A percentile compares a stretch with the other conserved stretches of the same genome.
phyloP scores from a whole-genome alignment of 106 monocot species.

The Apostasia ramifera region DNA sequence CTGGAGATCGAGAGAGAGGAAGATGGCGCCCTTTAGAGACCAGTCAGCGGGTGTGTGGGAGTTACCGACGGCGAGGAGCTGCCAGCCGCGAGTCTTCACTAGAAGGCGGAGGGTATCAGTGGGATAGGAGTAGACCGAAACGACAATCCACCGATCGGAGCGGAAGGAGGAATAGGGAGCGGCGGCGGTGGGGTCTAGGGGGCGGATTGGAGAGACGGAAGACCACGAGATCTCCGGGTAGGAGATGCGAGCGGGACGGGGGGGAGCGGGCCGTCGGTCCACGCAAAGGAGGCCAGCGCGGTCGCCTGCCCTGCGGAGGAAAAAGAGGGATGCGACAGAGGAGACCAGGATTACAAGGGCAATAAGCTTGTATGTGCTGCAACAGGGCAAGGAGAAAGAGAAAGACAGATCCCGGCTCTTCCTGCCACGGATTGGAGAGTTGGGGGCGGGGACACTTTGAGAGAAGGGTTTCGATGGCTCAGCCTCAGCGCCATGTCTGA shows the following conservation, averaged over 20 bases:
- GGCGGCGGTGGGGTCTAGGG: constrained; percentile 18
- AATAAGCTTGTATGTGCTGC: constrained; percentile 39
- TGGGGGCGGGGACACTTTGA: not conserved
- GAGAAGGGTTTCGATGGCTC: not conserved
- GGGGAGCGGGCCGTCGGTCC: constrained; percentile 19
- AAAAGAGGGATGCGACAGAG: constrained; percentile 44
- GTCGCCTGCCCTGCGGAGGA: constrained; percentile 38
- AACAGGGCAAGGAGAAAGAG: constrained; percentile 48
- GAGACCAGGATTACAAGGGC: constrained; percentile 29
- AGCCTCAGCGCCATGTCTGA: not conserved
- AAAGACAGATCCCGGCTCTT: constrained; percentile 32
- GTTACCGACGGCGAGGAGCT: constrained; percentile 43
- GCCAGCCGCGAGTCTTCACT: constrained; percentile 34
- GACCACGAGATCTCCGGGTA: constrained; percentile 45
- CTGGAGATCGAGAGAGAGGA: constrained; percentile 44
- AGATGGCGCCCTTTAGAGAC: constrained; percentile 42
- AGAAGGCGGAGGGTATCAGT: constrained; percentile 19
- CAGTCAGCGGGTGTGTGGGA: constrained; percentile 29
- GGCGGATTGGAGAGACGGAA: constrained; percentile 28
- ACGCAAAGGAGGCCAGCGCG: constrained; percentile 60
- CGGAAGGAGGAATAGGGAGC: constrained; percentile 59
- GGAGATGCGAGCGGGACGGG: constrained; percentile 14
- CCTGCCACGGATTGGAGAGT: constrained; percentile 6
- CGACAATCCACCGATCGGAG: constrained; percentile 68
- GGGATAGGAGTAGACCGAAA: constrained; percentile 34